Conservation (phyloP, 305 asterid species). For the Plantago coronopus region DNA sequence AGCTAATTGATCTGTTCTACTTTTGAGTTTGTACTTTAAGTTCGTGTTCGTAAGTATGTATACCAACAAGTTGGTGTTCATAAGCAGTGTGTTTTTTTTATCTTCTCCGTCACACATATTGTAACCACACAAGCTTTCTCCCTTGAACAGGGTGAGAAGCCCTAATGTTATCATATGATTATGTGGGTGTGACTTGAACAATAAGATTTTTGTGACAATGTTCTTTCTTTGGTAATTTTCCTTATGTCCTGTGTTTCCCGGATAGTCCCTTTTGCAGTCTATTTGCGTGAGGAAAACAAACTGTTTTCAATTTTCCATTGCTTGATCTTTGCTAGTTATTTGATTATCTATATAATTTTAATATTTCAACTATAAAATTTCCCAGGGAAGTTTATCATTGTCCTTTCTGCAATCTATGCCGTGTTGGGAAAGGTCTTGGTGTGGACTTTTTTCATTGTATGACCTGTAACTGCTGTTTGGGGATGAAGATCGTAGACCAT, state of each 20-base stretch:
- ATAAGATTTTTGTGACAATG: no score
- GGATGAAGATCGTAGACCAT: conserved; percentile 73
- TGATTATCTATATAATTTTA: conserved; percentile 1
- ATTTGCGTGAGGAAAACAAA: no score
- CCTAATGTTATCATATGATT: not conserved
- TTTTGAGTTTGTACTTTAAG: no score
- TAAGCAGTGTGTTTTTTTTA: conserved; percentile 1
- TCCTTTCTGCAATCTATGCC: conserved; percentile 96
- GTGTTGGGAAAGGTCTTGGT: conserved; percentile 92
- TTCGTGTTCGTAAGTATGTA: not conserved
- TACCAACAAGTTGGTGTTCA: not conserved
- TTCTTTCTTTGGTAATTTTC: no score
- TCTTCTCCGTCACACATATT: conserved; percentile 1
- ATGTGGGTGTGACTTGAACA: not conserved
- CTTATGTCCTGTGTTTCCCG: no score
- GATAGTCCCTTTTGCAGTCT: no score
- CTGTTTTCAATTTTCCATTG: no score
- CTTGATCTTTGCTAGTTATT: not conserved
- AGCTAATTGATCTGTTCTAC: no score
- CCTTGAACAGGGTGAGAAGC: not conserved
- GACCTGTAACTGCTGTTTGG: conserved; percentile 95
- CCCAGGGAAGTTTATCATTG: conserved; percentile 91
- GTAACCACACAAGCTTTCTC: not conserved
- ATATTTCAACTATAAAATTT: conserved; percentile 9
- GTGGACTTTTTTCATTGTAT: conserved; percentile 91